A percentile compares a stretch with the other conserved stretches of the same genome.
These are phyloP conservation scores for Chrysanthemum seticuspe DNA, from an alignment of 129 eudicot species.

Conservation along the genomic window DNA sequence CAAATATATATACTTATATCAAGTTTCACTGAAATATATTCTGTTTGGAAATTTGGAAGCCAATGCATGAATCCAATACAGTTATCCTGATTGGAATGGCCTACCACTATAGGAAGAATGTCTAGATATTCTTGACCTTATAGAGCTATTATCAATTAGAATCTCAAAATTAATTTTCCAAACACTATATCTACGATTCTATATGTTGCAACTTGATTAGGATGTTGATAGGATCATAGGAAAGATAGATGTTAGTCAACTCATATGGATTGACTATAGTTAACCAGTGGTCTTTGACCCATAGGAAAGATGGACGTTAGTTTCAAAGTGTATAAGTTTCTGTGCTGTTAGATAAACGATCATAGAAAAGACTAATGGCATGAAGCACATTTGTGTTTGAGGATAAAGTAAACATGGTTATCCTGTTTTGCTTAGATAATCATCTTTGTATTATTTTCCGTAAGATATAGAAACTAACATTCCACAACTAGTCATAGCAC, in stretches of 20 bases:
- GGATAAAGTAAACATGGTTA: not conserved
- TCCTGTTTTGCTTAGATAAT: not conserved
- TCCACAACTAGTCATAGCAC: constrained; percentile 7
- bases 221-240: not conserved
- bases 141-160: not conserved
- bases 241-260: constrained; percentile 6
- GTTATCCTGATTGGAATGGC: not conserved
- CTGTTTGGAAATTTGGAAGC: not conserved
- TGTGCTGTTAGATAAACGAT: too few relatives aligned
- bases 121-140: not conserved
- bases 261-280: constrained; percentile 9
- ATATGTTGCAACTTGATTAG: constrained; percentile 2
- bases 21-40: not conserved
- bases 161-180: not conserved
- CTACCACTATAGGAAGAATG: not conserved
- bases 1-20: too few relatives aligned
- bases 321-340: too few relatives aligned
- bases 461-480: constrained; percentile 14
- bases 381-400: not conserved
- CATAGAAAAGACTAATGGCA: too few relatives aligned
- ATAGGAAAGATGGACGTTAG: too few relatives aligned
- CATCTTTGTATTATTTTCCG: constrained; percentile 1
- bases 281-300: constrained; percentile 7
- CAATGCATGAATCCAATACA: not conserved
- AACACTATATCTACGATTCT: not conserved